Evolutionary conservation across 306 rosid species (phyloP).

Genomic region (Luffa acutangula): DNA sequence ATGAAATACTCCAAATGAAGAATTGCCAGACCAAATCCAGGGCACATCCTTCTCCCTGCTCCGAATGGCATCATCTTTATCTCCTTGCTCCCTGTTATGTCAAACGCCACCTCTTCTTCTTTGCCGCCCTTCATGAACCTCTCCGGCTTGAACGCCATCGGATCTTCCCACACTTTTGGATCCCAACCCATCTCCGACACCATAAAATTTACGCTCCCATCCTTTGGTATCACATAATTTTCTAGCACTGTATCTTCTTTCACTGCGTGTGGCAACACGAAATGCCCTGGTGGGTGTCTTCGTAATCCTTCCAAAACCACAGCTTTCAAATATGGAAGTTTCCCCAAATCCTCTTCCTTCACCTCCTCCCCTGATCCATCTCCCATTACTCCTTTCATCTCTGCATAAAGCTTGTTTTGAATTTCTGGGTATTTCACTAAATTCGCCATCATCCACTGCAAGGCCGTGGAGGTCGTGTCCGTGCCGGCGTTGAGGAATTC

Average conservation of each 20-base stretch:
- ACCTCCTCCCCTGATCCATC: slow-evolving; percentile 19
- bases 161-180: slow-evolving; percentile 45
- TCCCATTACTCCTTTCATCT: slow-evolving; percentile 24
- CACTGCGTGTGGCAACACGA: slow-evolving; percentile 36
- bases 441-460: slow-evolving; percentile 44
- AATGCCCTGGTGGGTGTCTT: slow-evolving; percentile 44
- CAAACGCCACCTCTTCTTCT: slow-evolving; percentile 15
- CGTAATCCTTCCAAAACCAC: slow-evolving; percentile 33
- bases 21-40: slow-evolving; percentile 28
- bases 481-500: slow-evolving; percentile 46
- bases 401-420: slow-evolving; percentile 32
- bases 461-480: slow-evolving; percentile 33
- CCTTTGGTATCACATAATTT: slow-evolving; percentile 32
- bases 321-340: slow-evolving; percentile 41
- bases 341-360: slow-evolving; percentile 30
- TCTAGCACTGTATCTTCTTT: slow-evolving; percentile 26
- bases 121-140: slow-evolving; percentile 19
- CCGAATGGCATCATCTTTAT: slow-evolving; percentile 63
- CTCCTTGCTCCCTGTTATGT: slow-evolving; percentile 30
- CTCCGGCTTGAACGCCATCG: slow-evolving; percentile 50
- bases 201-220: slow-evolving; percentile 34
- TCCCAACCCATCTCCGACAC: slow-evolving; percentile 52
- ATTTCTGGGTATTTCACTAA: slow-evolving; percentile 31
- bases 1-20: slow-evolving; percentile 42
- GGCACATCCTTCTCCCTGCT: slow-evolving; percentile 47